Conservation (phyloP, 1,284 basidiomycete genomes). For the Jaminaea rosea region DNA sequence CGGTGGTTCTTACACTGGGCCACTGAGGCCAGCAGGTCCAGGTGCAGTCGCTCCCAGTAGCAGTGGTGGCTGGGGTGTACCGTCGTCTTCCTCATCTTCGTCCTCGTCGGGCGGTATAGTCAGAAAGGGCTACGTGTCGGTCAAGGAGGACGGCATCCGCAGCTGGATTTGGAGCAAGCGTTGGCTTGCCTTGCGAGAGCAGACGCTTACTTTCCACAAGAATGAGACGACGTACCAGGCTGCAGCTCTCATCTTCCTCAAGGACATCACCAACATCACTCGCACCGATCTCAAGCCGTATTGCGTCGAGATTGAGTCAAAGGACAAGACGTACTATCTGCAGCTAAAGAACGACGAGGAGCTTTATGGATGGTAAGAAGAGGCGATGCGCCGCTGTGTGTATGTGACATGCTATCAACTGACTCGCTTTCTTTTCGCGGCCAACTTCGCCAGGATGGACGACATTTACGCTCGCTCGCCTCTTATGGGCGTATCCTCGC, state of each 20-base stretch:
- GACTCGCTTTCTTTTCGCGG: background rate
- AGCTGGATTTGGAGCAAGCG: conserved; percentile 88
- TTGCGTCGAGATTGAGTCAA: conserved; percentile 67
- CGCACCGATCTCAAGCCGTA: conserved; percentile 87
- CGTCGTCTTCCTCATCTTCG: background rate
- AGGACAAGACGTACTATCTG: conserved; percentile 66
- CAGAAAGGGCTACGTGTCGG: conserved; percentile 43
- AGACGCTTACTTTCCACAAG: conserved; percentile 75
- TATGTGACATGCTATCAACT: background rate
- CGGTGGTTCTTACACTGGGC: conserved; percentile 37
- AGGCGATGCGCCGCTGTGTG: background rate
- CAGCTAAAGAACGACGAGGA: conserved; percentile 88
- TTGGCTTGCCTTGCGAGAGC: conserved; percentile 78
- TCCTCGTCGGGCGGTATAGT: conserved; percentile 26
- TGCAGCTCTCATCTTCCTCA: conserved; percentile 58
- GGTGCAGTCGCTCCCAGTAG: conserved; percentile 14
- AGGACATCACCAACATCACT: conserved; percentile 76
- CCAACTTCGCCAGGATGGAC: conserved; percentile 54
- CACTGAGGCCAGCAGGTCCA: conserved; percentile 32
- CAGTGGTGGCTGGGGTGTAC: background rate
- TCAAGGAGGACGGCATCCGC: conserved; percentile 50
- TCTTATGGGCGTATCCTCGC: conserved; percentile 81
- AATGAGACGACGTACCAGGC: conserved; percentile 69
- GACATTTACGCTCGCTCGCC: conserved; percentile 88
- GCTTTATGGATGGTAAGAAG: conserved; percentile 73